phyloP scores from a whole-genome alignment of 176 grass and related monocot genomes.

The Oryza nivara region DNA sequence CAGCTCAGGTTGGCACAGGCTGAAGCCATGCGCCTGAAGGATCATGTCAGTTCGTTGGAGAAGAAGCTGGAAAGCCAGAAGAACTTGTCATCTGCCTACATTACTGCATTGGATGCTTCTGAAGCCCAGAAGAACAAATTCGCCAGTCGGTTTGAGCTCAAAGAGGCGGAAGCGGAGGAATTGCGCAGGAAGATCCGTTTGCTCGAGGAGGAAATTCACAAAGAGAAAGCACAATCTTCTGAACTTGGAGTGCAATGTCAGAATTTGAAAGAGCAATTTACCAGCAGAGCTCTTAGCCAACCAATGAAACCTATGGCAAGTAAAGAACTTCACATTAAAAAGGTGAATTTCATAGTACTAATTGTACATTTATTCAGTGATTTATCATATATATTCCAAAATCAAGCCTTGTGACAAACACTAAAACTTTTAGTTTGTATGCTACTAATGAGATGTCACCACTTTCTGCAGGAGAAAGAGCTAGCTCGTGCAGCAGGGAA shows the following conservation, averaged over 20 bases:
- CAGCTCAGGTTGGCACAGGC: conserved; percentile 41
- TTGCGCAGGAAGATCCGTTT: conserved; percentile 36
- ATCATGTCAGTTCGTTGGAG: conserved; percentile 54
- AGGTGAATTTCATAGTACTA: conserved; percentile 47
- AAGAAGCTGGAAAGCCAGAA: conserved; percentile 67
- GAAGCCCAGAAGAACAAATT: conserved; percentile 69
- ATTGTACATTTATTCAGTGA: not conserved
- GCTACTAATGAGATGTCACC: conserved; percentile 1
- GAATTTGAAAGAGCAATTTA: conserved; percentile 54
- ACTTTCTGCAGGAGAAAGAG: conserved; percentile 65
- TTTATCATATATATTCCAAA: not conserved
- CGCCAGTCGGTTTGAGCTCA: conserved; percentile 44
- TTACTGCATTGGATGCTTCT: conserved; percentile 61
- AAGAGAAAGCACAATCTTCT: conserved; percentile 41
- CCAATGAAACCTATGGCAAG: conserved; percentile 36
- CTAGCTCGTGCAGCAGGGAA: conserved; percentile 62
- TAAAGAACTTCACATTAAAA: conserved; percentile 53
- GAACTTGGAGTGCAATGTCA: conserved; percentile 50
- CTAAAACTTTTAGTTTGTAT: not conserved
- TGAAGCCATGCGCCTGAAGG: conserved; percentile 49
- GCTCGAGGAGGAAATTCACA: conserved; percentile 57
- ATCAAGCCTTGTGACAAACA: not conserved
- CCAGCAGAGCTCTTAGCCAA: conserved; percentile 27
- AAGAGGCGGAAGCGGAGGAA: conserved; percentile 50
- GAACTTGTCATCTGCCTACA: conserved; percentile 58